These are phyloP conservation scores for Auricularia sp. DNA, from an alignment of 768 basidiomycete genomes.

Conservation along the genomic window DNA sequence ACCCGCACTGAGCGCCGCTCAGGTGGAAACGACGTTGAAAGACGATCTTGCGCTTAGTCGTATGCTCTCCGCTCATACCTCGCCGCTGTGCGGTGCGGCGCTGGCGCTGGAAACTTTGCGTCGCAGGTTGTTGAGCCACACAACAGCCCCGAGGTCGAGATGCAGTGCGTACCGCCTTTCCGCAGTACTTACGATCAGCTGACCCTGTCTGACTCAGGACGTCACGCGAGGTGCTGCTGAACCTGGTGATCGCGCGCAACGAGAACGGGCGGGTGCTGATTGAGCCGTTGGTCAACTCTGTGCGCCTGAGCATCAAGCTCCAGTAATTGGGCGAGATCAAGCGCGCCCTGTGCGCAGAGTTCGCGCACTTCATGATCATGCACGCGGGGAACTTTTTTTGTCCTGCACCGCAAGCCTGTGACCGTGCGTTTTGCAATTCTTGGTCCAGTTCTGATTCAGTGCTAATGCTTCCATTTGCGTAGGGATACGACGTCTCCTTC, in stretches of 20 bases:
- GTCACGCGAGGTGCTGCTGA: constrained; percentile 90
- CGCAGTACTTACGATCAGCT: not conserved
- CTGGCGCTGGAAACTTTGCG: constrained; percentile 95
- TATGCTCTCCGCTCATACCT: constrained; percentile 94
- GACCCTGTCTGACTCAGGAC: constrained; percentile 37
- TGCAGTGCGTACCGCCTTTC: constrained; percentile 40
- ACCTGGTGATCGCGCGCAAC: constrained; percentile 91
- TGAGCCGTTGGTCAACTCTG: constrained; percentile 95
- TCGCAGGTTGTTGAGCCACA: constrained; percentile 98
- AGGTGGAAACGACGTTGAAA: too few species aligned
- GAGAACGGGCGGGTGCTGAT: constrained; percentile 96
- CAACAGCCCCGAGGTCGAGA: constrained; percentile 95
- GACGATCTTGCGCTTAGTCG: constrained; percentile 42
- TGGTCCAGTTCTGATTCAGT: too few species aligned
- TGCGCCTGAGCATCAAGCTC: constrained; percentile 94
- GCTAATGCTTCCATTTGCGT: not conserved
- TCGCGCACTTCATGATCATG: constrained; percentile 98
- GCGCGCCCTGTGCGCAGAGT: constrained; percentile 93
- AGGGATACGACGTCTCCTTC: constrained; percentile 99
- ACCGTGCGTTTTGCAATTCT: constrained; percentile 38
- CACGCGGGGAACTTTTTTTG: constrained; percentile 92
- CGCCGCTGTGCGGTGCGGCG: constrained; percentile 90
- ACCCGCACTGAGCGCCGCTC: too few species aligned
- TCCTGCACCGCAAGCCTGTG: constrained; percentile 90
- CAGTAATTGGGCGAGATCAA: constrained; percentile 99